These are phyloP conservation scores for Sporothrix euskadiensis DNA, from an alignment of 2,329 filamentous ascomycete species.

Conservation along the genomic window DNA sequence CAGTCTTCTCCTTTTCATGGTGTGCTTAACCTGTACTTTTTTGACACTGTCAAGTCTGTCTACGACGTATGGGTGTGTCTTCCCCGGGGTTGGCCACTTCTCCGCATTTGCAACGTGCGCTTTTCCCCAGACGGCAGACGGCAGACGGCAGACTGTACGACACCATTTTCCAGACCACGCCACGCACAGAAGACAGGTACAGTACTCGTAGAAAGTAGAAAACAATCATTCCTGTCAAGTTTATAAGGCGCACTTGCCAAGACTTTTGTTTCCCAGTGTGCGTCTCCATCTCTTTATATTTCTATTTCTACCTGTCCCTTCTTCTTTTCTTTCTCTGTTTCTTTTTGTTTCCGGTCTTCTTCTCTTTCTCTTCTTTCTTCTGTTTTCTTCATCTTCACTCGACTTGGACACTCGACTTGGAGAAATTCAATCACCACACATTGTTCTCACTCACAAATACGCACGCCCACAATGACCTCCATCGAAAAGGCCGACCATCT, in stretches of 20 bases:
- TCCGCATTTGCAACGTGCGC: conserved; percentile 1
- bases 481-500: conserved; percentile 17
- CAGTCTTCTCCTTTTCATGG: neutral
- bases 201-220: no score
- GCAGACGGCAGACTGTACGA: neutral
- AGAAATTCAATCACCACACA: neutral
- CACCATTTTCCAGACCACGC: neutral
- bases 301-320: neutral
- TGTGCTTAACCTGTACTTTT: neutral
- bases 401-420: neutral
- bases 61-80: neutral
- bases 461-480: conserved; percentile 13
- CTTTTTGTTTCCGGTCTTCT: neutral
- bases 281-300: conserved; percentile 10
- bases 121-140: conserved; percentile 6
- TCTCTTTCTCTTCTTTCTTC: neutral
- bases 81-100: neutral
- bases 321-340: neutral
- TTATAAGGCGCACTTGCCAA: neutral
- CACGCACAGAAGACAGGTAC: neutral
- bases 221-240: neutral
- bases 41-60: neutral
- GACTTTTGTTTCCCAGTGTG: neutral
- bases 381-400: neutral
- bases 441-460: neutral